Base-by-base conservation (phyloP, 2,329 filamentous ascomycete species). In the Amauroascus niger region DNA sequence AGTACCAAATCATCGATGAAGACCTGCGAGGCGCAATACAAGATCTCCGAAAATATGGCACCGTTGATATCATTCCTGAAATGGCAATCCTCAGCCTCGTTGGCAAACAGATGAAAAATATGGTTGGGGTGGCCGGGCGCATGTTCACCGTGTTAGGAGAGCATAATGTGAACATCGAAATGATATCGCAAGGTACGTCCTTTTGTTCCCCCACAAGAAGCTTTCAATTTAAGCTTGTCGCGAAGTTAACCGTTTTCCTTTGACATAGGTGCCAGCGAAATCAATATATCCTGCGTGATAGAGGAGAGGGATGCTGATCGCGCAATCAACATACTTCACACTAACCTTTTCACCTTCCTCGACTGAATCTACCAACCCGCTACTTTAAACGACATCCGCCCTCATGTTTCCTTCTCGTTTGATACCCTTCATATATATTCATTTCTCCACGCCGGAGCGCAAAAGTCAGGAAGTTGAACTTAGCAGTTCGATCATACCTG, bases 231-330 rank as follows among this genome's bases (percentile, higher is more conserved):
- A n/a, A n/a, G n/a, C 18, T 30, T 8, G 26, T 45, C 16, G 18
- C 24, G 2, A 6, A 28, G 3, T 16, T 43, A 43, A 32, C n/a
- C 6, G 43, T 22, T 30, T 35, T 33, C 41, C 18, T n/a, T n/a
- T 32, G 58, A 45, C 61, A 37, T 61, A 95, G 89, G 90, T 64
- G 93, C 93, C 24, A 96, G 90, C 67, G 93, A 98, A 75, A 98
- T 98, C 72, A 98, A 97, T 70, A 98, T 98, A 57, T 95, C 89
- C 9, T 98, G 93, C 66, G 93, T 98, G 44, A 95, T 98, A 67
- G 88, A 94, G 64, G 88, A 88, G 61, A 78, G 84, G 60, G 89
- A 97, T 66, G 90, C 93, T 20, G 88, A 90, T 61, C 82, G 93
- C 61, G 93, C 93, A 30, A 86, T 98, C 77, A 97, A 94, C 67